These are phyloP conservation scores for Leccinum fibrillosum DNA, from an alignment of 768 basidiomycete genomes.

Conservation along the genomic window DNA sequence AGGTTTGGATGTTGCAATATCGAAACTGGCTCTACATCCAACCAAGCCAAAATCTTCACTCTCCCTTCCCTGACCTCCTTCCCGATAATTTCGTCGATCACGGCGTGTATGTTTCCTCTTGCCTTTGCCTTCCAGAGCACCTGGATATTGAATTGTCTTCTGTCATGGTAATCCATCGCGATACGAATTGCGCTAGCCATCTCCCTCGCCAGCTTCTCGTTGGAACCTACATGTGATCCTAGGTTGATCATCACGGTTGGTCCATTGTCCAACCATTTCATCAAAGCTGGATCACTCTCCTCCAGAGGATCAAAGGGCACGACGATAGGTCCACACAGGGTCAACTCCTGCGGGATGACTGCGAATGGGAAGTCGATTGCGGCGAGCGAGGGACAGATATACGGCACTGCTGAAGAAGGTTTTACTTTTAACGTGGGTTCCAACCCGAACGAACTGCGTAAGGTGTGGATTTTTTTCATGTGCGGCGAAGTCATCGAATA, in stretches of 20 bases:
- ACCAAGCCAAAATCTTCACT: conserved; percentile 10
- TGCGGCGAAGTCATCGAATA: neutral
- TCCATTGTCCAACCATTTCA: too few species aligned
- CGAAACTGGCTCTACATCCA: conserved; percentile 11
- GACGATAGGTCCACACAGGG: conserved; percentile 8
- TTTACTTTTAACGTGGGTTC: neutral
- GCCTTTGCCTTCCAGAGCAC: conserved; percentile 30
- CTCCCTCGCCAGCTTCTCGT: neutral
- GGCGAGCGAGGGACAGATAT: conserved; percentile 2
- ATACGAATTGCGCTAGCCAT: conserved; percentile 7
- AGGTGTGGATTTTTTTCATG: neutral
- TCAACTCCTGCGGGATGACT: conserved; percentile 6
- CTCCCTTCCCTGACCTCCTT: conserved; percentile 6
- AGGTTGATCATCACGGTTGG: neutral
- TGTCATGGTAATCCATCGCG: conserved; percentile 4
- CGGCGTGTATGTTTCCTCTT: neutral
- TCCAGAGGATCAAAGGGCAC: too few species aligned
- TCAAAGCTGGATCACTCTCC: too few species aligned
- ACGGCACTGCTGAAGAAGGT: neutral
- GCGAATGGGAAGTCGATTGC: conserved; percentile 1
- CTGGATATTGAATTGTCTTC: neutral
- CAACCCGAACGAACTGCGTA: conserved; percentile 6
- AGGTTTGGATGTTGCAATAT: conserved; percentile 5
- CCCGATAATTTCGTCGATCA: neutral
- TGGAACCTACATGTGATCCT: conserved; percentile 1